These are phyloP conservation scores for Vigna trinervia DNA, from an alignment of 306 rosid species.

Conservation along the genomic window DNA sequence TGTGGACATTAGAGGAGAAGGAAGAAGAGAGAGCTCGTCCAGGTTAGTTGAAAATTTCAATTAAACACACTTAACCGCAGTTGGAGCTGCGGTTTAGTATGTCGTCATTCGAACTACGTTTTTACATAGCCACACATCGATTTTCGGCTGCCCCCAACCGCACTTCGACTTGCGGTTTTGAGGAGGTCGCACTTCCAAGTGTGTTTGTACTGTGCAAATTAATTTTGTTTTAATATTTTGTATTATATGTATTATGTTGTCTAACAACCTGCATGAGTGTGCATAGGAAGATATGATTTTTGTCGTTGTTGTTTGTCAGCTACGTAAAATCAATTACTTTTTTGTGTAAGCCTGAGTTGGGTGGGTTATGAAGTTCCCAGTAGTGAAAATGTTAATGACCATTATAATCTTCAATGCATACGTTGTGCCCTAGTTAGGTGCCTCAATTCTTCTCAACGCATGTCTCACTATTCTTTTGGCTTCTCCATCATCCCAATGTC, in stretches of 20 bases:
- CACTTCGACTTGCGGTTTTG: too few relatives aligned
- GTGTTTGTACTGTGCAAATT: too few relatives aligned
- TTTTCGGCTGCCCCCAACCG: too few relatives aligned
- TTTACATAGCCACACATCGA: too few relatives aligned
- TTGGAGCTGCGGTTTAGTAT: too few relatives aligned
- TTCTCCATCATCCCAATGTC: constrained; percentile 7
- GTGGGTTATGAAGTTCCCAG: constrained; percentile 17
- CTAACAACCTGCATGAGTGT: constrained; percentile 16
- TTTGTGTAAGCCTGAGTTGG: constrained; percentile 15
- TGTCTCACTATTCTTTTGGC: constrained; percentile 21
- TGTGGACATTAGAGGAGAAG: too few relatives aligned
- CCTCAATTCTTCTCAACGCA: constrained; percentile 1
- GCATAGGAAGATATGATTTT: constrained; percentile 18
- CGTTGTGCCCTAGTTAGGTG: constrained; percentile 7
- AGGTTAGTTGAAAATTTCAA: too few relatives aligned
- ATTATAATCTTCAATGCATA: background rate
- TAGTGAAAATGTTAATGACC: background rate
- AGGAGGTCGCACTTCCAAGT: too few relatives aligned
- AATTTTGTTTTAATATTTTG: too few relatives aligned
- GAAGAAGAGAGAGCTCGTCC: too few relatives aligned
- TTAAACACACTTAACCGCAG: too few relatives aligned
- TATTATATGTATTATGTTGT: background rate
- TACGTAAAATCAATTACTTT: constrained; percentile 16
- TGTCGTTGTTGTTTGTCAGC: constrained; percentile 20
- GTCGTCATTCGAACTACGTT: too few relatives aligned